Percentiles rank a stretch among this genome's conserved stretches.
phyloP scores from a whole-genome alignment of 2,329 filamentous ascomycete species.

The Xylaria sp. region DNA sequence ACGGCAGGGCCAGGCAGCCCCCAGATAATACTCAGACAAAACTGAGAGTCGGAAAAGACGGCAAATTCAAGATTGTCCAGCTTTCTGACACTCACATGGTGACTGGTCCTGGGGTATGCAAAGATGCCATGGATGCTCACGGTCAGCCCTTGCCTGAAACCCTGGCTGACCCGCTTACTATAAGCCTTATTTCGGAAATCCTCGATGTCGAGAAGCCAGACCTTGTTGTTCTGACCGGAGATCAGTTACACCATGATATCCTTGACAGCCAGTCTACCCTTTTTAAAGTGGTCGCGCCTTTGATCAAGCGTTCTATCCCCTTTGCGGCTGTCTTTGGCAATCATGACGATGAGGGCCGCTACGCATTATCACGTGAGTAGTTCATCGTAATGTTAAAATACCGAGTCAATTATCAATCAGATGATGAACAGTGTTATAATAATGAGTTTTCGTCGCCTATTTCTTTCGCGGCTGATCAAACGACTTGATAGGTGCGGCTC shows the following conservation, averaged over 20 bases:
- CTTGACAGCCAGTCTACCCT: conserved; percentile 49
- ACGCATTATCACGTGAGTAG: conserved; percentile 53
- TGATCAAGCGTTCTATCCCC: conserved; percentile 73
- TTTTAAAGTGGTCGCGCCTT: conserved; percentile 72
- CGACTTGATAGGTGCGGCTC: conserved; percentile 43
- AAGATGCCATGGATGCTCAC: conserved; percentile 50
- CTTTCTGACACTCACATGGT: conserved; percentile 58
- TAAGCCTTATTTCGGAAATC: conserved; percentile 72
- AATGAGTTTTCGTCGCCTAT: neutral
- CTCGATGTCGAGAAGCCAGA: conserved; percentile 78
- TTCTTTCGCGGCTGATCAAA: conserved; percentile 21
- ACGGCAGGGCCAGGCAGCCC: neutral
- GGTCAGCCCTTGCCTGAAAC: conserved; percentile 55
- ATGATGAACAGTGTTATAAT: neutral
- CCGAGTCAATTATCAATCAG: neutral
- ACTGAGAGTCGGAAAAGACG: conserved; percentile 71
- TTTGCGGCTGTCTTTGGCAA: conserved; percentile 79
- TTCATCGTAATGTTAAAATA: conserved; percentile 1
- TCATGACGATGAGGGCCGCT: conserved; percentile 73
- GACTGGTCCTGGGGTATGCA: conserved; percentile 46
- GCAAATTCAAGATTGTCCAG: conserved; percentile 79
- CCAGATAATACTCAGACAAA: conserved; percentile 12
- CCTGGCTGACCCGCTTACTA: conserved; percentile 63
- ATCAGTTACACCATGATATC: conserved; percentile 63
- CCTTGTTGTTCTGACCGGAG: conserved; percentile 67